Percentiles rank a stretch among this genome's conserved stretches.
Conservation (phyloP, 2,329 filamentous ascomycete species). For the Pyrenochaeta sp. region DNA sequence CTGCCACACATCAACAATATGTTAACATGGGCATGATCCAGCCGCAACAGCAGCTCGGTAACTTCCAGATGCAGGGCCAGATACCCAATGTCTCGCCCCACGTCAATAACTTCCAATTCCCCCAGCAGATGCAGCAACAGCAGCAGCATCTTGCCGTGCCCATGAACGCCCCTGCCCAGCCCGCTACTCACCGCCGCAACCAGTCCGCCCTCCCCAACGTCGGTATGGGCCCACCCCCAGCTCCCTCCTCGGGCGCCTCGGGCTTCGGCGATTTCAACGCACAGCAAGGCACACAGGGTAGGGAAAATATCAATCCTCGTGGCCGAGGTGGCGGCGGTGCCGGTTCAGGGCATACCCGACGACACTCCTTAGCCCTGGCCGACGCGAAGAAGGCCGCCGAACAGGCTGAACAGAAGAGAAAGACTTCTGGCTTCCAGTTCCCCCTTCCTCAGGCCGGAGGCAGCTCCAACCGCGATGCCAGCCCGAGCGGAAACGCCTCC, state of each 20-base stretch:
- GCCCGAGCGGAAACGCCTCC: conserved; percentile 58
- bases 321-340: conserved; percentile 75
- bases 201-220: conserved; percentile 95
- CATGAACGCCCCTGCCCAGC: conserved; percentile 79
- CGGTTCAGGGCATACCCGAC: conserved; percentile 80
- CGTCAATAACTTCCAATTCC: conserved; percentile 85
- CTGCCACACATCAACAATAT: conserved; percentile 96
- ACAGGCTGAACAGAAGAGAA: conserved; percentile 93
- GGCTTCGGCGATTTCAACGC: conserved; percentile 82
- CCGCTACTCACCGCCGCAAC: conserved; percentile 91
- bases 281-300: conserved; percentile 64
- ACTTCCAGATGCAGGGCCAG: conserved; percentile 67
- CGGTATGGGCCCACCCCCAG: conserved; percentile 88
- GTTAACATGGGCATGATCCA: conserved; percentile 96
- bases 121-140: conserved; percentile 62
- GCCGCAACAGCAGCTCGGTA: conserved; percentile 78
- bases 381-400: conserved; percentile 98
- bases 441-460: conserved; percentile 75
- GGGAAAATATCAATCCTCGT: conserved; percentile 73
- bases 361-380: conserved; percentile 91
- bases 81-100: conserved; percentile 81
- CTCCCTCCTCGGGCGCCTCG: conserved; percentile 86
- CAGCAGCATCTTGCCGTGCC: conserved; percentile 69
- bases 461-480: conserved; percentile 61
- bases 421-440: conserved; percentile 93